Conservation (phyloP, 768 basidiomycete genomes). For the Leucosporidium yakuticum region DNA sequence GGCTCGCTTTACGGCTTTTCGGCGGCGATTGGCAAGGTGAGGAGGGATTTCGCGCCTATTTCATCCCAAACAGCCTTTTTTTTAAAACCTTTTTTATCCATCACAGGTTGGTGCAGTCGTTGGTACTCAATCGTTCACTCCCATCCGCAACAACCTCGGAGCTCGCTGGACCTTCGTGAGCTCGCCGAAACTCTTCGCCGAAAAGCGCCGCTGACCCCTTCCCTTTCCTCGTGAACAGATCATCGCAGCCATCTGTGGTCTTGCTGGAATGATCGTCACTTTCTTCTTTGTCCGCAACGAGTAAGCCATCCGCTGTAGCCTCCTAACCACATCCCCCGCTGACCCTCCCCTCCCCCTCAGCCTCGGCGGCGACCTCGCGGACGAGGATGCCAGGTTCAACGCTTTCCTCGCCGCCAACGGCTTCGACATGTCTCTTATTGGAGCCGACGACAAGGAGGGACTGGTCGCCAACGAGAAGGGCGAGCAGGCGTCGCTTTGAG, state of each 20-base stretch:
- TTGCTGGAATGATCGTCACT: conserved; percentile 58
- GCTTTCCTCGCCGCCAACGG: conserved; percentile 58
- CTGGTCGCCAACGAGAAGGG: conserved; percentile 8
- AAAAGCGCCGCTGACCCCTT: neutral
- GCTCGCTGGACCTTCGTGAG: conserved; percentile 48
- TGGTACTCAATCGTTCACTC: conserved; percentile 64
- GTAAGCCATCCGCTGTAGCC: conserved; percentile 4
- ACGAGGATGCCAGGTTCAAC: conserved; percentile 61
- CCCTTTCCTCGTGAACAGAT: conserved; percentile 44
- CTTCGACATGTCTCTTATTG: conserved; percentile 57
- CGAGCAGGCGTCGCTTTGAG: no score
- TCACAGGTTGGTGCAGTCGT: conserved; percentile 58
- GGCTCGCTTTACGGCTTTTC: conserved; percentile 64
- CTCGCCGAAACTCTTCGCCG: conserved; percentile 4
- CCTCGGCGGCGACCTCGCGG: conserved; percentile 53
- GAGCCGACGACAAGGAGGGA: conserved; percentile 50
- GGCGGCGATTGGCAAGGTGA: conserved; percentile 60
- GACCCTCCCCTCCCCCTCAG: neutral
- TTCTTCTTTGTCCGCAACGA: conserved; percentile 62
- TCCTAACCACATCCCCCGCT: neutral
- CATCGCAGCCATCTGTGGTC: conserved; percentile 62
- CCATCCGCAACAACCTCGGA: conserved; percentile 62
- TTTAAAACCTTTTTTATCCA: no score
- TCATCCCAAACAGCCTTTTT: conserved; percentile 6
- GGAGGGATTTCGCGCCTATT: neutral